A percentile compares a stretch with the other conserved stretches of the same genome.
Evolutionary conservation across 2,329 filamentous ascomycete species (phyloP).

Genomic region (Claviceps purpurea): DNA sequence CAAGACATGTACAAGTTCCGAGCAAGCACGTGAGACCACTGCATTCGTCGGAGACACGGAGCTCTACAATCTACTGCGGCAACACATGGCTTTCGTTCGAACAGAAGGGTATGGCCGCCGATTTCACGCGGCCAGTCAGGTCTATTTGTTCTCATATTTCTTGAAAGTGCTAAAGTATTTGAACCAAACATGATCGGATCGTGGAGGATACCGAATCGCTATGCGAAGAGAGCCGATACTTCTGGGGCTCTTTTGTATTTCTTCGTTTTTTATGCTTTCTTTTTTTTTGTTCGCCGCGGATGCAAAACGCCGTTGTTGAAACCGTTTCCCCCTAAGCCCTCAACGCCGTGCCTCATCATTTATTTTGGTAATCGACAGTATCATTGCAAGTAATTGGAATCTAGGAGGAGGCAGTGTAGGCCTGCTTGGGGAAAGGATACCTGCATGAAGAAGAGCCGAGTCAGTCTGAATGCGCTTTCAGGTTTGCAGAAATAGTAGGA

Average conservation of each 20-base stretch:
- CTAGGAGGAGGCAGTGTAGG: slow-evolving; percentile 43
- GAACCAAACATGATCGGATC: slow-evolving; percentile 14
- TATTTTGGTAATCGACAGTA: slow-evolving; percentile 7
- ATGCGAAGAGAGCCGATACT: slow-evolving; percentile 19
- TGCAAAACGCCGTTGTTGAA: slow-evolving; percentile 41
- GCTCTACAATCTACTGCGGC: neutral
- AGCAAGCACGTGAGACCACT: neutral
- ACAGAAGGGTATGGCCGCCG: neutral
- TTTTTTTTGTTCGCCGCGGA: slow-evolving; percentile 13
- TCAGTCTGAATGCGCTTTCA: slow-evolving; percentile 4
- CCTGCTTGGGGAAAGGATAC: slow-evolving; percentile 72
- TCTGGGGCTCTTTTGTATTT: slow-evolving; percentile 9
- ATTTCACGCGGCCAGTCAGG: neutral
- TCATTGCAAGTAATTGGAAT: slow-evolving; percentile 9
- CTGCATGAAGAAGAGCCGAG: slow-evolving; percentile 25
- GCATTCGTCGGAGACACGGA: neutral
- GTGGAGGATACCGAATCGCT: slow-evolving; percentile 29
- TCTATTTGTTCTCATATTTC: neutral
- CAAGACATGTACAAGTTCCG: neutral
- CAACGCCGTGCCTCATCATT: slow-evolving; percentile 27
- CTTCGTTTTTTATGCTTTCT: neutral
- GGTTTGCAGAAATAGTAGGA: neutral
- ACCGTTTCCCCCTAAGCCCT: slow-evolving; percentile 28
- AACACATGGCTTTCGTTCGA: neutral
- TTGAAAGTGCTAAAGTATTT: slow-evolving; percentile 1